Conservation (phyloP, 306 rosid species). For the Ormosia emarginata region DNA sequence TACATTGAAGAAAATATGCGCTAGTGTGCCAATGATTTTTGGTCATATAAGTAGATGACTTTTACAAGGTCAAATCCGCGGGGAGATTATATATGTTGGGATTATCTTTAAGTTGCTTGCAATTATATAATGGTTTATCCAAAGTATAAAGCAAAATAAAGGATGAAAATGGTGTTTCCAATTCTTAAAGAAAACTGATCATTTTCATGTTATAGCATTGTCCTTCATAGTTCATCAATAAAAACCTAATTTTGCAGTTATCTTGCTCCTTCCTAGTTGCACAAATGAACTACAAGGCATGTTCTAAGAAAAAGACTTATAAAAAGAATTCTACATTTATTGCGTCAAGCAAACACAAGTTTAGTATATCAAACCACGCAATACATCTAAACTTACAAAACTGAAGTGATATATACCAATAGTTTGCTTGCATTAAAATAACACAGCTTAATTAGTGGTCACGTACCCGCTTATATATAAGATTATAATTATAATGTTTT, state of each 20-base stretch:
- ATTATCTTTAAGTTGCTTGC: not conserved
- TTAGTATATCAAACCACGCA: not conserved
- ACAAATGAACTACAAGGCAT: not conserved
- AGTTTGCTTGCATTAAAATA: slow-evolving; percentile 18
- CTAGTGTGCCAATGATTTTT: not conserved
- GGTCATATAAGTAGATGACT: not conserved
- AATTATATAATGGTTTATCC: not conserved
- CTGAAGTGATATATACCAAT: slow-evolving; percentile 5
- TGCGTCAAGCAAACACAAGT: slow-evolving; percentile 12
- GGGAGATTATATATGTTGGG: not conserved
- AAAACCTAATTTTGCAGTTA: not conserved
- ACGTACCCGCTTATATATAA: not conserved
- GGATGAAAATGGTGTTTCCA: not conserved
- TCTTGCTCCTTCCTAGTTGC: not conserved
- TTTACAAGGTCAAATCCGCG: not conserved
- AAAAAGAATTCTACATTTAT: slow-evolving; percentile 3
- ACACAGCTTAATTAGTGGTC: slow-evolving; percentile 24
- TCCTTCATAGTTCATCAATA: not conserved
- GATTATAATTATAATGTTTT: not conserved
- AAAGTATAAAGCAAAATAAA: slow-evolving; percentile 3
- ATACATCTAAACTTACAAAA: not conserved
- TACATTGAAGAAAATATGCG: not conserved
- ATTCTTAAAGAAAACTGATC: not conserved
- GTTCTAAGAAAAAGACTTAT: not conserved
- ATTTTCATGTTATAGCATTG: not conserved